Percentiles rank a stretch among this genome's conserved stretches.
These are phyloP conservation scores for Sporothrix pseudoabietina DNA, from an alignment of 2,329 filamentous ascomycete species.

Conservation along the genomic window DNA sequence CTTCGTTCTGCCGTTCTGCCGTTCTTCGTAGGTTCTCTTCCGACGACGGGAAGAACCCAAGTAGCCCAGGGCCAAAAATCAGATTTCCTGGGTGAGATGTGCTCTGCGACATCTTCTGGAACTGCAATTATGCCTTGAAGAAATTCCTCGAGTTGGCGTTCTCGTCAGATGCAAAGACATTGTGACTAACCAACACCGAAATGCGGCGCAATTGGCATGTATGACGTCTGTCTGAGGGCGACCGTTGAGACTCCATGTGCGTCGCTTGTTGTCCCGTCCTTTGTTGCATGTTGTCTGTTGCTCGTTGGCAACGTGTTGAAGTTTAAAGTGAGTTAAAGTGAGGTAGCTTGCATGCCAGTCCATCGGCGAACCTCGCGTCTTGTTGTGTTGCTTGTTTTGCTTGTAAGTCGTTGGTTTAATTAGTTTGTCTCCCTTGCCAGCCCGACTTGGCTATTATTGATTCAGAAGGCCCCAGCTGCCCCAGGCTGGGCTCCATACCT, in stretches of 20 bases:
- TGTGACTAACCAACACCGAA: not conserved
- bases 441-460: not conserved
- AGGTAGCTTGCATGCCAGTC: conserved; percentile 10
- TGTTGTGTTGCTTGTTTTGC: not conserved
- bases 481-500: conserved; percentile 2
- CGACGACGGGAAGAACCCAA: not conserved
- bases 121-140: conserved; percentile 19
- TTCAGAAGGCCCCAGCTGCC: not conserved
- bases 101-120: conserved; percentile 21
- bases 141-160: not conserved
- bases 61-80: not conserved
- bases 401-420: conserved; percentile 2
- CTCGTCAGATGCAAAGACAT: conserved; percentile 4
- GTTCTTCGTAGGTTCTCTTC: not conserved
- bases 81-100: conserved; percentile 1
- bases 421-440: conserved; percentile 11
- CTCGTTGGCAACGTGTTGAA: not conserved
- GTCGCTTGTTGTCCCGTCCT: not conserved
- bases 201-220: not conserved
- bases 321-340: not conserved
- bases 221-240: not conserved
- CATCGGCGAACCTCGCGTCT: not conserved
- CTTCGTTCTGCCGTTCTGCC: not conserved
- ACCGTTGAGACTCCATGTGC: conserved; percentile 19
- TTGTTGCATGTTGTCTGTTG: no score